Percentiles rank a stretch among this genome's conserved stretches.
Evolutionary conservation across 2,329 filamentous ascomycete genomes (phyloP).

Genomic region (Fusarium cyanostomum): DNA sequence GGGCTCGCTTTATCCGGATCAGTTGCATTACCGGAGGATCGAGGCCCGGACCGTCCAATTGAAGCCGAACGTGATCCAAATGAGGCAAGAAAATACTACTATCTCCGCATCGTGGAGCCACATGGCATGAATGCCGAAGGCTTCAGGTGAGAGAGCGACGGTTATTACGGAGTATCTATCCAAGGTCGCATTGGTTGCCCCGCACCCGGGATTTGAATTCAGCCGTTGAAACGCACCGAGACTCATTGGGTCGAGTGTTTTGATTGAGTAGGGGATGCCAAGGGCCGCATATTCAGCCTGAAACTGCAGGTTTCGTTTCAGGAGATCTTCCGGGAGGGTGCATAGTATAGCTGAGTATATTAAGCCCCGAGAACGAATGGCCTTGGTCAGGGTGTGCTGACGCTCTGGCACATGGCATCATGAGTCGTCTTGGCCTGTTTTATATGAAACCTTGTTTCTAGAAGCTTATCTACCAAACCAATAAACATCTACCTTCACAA

Average conservation of each 20-base stretch:
- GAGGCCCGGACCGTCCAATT: constrained; percentile 18
- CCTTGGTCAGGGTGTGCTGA: background rate
- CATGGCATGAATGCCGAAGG: constrained; percentile 6
- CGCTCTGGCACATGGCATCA: constrained; percentile 3
- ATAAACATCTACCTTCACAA: too few relatives aligned
- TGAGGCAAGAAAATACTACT: background rate
- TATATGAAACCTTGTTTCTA: background rate
- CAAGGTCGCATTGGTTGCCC: constrained; percentile 22
- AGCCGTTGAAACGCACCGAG: background rate
- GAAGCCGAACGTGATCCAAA: constrained; percentile 5
- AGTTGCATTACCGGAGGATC: constrained; percentile 29
- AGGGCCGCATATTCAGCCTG: constrained; percentile 27
- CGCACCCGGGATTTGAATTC: constrained; percentile 13
- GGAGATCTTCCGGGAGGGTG: background rate
- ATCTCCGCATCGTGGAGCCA: constrained; percentile 12
- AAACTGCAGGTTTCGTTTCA: constrained; percentile 21
- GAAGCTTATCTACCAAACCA: too few relatives aligned
- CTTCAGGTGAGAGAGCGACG: background rate
- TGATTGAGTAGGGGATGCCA: constrained; percentile 9
- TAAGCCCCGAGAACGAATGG: constrained; percentile 3
- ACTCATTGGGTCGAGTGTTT: background rate
- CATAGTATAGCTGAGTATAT: constrained; percentile 5
- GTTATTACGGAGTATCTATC: background rate
- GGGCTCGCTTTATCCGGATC: constrained; percentile 22
- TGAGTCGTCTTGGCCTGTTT: background rate